Conservation (phyloP, 192 early-diverging fungal genomes). For the Coemansia sp. region DNA sequence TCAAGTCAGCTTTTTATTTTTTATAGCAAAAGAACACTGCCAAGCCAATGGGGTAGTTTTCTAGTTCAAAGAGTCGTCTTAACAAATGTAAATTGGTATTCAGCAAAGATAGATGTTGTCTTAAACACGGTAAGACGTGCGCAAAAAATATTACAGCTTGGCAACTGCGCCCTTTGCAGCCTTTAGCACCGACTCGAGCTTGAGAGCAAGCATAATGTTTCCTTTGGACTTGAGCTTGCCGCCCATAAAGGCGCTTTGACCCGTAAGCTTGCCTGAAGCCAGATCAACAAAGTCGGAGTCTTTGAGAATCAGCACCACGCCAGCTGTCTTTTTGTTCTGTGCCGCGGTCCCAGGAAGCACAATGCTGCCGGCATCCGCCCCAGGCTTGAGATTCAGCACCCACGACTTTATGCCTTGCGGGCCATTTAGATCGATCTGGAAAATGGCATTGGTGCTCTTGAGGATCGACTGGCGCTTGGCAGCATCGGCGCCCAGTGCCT, state of each 20-base stretch:
- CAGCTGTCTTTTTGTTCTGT: slow-evolving; percentile 63
- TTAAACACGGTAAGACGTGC: not conserved
- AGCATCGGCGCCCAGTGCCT: slow-evolving; percentile 57
- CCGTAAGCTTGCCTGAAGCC: slow-evolving; percentile 80
- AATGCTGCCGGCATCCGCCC: slow-evolving; percentile 58
- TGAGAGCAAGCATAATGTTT: slow-evolving; percentile 70
- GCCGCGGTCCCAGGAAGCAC: slow-evolving; percentile 57
- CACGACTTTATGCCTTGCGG: slow-evolving; percentile 70
- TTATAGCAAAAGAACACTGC: too few relatives aligned
- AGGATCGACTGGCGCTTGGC: slow-evolving; percentile 63
- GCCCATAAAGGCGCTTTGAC: slow-evolving; percentile 88
- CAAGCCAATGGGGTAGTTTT: not conserved
- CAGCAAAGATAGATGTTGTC: not conserved
- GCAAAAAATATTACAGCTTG: slow-evolving; percentile 57
- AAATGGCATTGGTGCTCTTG: slow-evolving; percentile 78
- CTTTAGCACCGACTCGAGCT: slow-evolving; percentile 68
- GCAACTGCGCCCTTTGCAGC: slow-evolving; percentile 54
- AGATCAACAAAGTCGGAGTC: slow-evolving; percentile 84
- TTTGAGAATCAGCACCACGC: slow-evolving; percentile 66
- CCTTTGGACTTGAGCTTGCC: slow-evolving; percentile 88
- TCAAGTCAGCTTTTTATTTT: not conserved
- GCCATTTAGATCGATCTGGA: slow-evolving; percentile 83
- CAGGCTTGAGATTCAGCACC: slow-evolving; percentile 84
- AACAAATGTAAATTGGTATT: not conserved
- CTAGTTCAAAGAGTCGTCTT: slow-evolving; percentile 1